phyloP scores from a whole-genome alignment of 345 rosid genomes.

The Salix brachista region DNA sequence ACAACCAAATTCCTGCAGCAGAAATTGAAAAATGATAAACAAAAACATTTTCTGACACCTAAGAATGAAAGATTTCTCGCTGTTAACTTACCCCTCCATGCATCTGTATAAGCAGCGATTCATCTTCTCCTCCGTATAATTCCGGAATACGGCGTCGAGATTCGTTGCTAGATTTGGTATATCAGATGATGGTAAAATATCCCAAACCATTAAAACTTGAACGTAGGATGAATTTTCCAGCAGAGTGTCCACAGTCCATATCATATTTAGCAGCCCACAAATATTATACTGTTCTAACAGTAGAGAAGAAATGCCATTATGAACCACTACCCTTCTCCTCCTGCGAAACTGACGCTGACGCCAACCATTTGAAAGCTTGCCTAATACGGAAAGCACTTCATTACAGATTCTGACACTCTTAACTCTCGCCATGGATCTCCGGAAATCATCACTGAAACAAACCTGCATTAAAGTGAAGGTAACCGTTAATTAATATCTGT shows the following conservation, averaged over 20 bases:
- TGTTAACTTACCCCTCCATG: slow-evolving; percentile 16
- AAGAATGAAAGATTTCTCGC: no score
- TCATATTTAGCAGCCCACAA: slow-evolving; percentile 15
- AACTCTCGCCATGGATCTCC: slow-evolving; percentile 21
- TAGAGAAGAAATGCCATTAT: neutral
- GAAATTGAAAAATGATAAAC: no score
- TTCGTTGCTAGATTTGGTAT: slow-evolving; percentile 13
- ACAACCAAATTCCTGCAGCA: neutral
- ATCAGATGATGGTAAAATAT: slow-evolving; percentile 24
- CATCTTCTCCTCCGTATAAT: slow-evolving; percentile 21
- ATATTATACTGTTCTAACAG: slow-evolving; percentile 12
- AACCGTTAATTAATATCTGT: neutral
- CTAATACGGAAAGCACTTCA: slow-evolving; percentile 14
- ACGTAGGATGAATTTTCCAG: slow-evolving; percentile 15
- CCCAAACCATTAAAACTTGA: slow-evolving; percentile 40
- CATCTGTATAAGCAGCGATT: slow-evolving; percentile 18
- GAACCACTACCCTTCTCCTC: neutral
- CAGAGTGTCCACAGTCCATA: slow-evolving; percentile 35
- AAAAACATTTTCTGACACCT: no score
- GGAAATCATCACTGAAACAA: slow-evolving; percentile 25
- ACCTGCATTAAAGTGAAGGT: slow-evolving; percentile 3
- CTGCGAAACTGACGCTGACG: neutral
- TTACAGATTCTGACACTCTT: slow-evolving; percentile 10
- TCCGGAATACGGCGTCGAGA: slow-evolving; percentile 18
- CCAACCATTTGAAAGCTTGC: slow-evolving; percentile 34